phyloP scores from a whole-genome alignment of 2,329 filamentous ascomycete species.

The Nemania sp. region DNA sequence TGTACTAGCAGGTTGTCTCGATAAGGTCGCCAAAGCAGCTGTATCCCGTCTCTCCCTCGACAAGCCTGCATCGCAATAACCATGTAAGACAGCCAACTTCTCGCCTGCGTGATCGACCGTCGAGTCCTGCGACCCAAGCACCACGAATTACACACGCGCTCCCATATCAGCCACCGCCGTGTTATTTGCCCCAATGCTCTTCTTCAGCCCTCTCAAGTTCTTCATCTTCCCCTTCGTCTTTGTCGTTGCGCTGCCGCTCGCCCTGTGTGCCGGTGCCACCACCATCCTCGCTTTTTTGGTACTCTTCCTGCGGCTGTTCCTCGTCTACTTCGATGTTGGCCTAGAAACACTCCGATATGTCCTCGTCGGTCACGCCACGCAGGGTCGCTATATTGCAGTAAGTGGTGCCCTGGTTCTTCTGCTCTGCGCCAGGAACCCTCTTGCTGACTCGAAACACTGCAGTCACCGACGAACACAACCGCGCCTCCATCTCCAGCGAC shows the following conservation, averaged over 20 bases:
- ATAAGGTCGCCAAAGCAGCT: neutral
- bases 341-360: conserved; percentile 61
- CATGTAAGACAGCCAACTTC: conserved; percentile 32
- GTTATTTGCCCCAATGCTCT: conserved; percentile 47
- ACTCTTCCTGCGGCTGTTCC: conserved; percentile 60
- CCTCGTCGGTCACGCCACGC: conserved; percentile 47
- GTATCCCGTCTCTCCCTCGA: neutral
- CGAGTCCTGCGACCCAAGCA: conserved; percentile 15
- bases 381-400: conserved; percentile 34
- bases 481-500: conserved; percentile 27
- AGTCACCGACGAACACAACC: conserved; percentile 25
- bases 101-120: conserved; percentile 9
- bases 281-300: conserved; percentile 64
- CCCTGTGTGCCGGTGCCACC: conserved; percentile 65
- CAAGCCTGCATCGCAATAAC: conserved; percentile 15
- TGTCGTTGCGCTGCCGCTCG: conserved; percentile 64
- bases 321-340: conserved; percentile 67
- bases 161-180: conserved; percentile 3
- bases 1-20: conserved; percentile 1
- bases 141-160: conserved; percentile 12
- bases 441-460: neutral
- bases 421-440: neutral
- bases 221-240: conserved; percentile 65
- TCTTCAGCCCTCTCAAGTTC: conserved; percentile 58
- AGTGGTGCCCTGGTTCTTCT: neutral